Percentiles rank a stretch among this genome's conserved stretches.
Conservation (phyloP, 2,329 filamentous ascomycete genomes). For the Stachybotrys chartarum region DNA sequence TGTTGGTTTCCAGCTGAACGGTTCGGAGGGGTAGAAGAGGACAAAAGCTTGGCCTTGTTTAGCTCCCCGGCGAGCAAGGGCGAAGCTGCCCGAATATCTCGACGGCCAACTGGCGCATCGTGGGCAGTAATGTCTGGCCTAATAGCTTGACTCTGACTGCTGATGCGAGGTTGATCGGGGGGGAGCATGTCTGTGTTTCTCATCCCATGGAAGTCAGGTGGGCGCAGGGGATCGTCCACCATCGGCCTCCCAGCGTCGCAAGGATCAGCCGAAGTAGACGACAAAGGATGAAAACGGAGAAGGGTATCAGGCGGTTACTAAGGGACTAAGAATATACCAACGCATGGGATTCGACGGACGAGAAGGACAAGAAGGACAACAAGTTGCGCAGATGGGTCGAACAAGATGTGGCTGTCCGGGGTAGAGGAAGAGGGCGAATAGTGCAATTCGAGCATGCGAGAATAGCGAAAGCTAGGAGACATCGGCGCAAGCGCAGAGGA, state of each 20-base stretch:
- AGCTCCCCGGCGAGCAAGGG: not conserved
- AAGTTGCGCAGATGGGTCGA: not conserved
- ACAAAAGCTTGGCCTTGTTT: not conserved
- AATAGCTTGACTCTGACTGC: constrained; percentile 20
- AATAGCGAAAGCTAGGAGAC: not conserved
- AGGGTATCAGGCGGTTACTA: not conserved
- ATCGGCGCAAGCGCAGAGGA: not conserved
- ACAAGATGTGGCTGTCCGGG: not conserved
- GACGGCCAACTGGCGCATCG: constrained; percentile 8
- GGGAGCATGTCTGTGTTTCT: constrained; percentile 21
- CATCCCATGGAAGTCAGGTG: constrained; percentile 14
- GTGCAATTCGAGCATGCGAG: not conserved
- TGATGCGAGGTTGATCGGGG: constrained; percentile 19
- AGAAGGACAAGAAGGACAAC: too few species aligned
- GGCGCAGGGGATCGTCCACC: not conserved
- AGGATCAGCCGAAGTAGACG: not conserved
- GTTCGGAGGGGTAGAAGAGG: not conserved
- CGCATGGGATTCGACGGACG: too few species aligned
- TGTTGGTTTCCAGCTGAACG: constrained; percentile 16
- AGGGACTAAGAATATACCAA: not conserved
- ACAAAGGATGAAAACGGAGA: not conserved
- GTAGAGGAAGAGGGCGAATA: not conserved
- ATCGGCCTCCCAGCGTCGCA: not conserved
- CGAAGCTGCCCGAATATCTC: not conserved
- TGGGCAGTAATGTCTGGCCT: constrained; percentile 13